Base-by-base conservation (phyloP, 2,329 filamentous ascomycete genomes). In the Aureobasidium sp. region DNA sequence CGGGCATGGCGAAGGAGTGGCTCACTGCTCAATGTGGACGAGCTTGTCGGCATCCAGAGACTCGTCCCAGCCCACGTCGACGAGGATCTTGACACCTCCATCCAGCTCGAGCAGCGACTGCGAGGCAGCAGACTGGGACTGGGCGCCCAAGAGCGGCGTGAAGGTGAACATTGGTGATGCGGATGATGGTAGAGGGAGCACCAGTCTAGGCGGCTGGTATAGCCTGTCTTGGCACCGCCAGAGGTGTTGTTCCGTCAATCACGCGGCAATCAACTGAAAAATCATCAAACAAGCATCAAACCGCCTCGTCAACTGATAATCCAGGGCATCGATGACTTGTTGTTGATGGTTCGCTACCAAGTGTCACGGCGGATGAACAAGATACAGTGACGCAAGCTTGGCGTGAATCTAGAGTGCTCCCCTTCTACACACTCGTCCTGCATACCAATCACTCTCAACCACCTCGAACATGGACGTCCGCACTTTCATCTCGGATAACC, bases 51-150 rank as follows among this genome's bases (percentile, higher is more conserved):
- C 80, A 65, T 95, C 86, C 67, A 98, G 97, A 2, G 80, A 80
- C 67, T 95, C 89, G 67, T 97, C 90, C 93, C 93, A 98, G 56
- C 93, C 93, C 39, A 96, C 85, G 66, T 96, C 91, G 32, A 98
- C 82, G 51, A 98, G 79, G 49, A 98, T 83, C 70, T 97, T 97
- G 72, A 98, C 86, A 55, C 91, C 93, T 59, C 91, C 91, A 73
- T 98, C 93, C 53, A 98, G 85, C 74, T 97, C 91, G 42, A 98
- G 76, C 30, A 98, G 81, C n/a, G 93, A 97, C 69, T 96, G 90
- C 58, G 90, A 94, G 38, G 91, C 90, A 55, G 84, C 78, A 41
- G 89, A 93, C 60, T 86, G 81, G 48, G 88, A 90, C 65, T 94
- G 88, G 57, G 93, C 91, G 67, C 93, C 93, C 62, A 95, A 84